These are phyloP conservation scores for Colletotrichum sp. DNA, from an alignment of 2,329 filamentous ascomycete genomes.

Conservation along the genomic window DNA sequence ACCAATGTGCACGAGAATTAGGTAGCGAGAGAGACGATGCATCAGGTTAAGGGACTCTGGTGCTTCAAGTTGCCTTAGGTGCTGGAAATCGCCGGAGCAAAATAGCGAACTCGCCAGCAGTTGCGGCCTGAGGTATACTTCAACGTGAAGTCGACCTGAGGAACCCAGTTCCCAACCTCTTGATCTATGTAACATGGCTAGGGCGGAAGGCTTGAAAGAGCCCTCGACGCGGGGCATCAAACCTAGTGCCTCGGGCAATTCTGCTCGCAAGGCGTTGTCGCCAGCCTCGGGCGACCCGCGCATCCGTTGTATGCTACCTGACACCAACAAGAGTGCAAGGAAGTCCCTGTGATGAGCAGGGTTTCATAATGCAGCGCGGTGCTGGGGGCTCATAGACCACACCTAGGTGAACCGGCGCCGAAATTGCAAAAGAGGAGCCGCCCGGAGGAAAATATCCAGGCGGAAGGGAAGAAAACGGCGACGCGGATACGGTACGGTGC, in stretches of 20 bases:
- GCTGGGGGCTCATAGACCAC: not conserved
- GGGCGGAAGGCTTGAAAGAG: not conserved
- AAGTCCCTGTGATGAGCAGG: not conserved
- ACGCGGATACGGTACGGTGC: not conserved
- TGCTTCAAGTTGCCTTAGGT: not conserved
- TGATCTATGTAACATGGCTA: not conserved
- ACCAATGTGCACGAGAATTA: not conserved
- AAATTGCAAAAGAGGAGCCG: conserved; percentile 2
- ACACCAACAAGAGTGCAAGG: not conserved
- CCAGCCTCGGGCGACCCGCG: not conserved
- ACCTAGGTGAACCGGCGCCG: not conserved
- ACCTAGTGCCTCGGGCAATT: not conserved
- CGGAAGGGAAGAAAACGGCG: not conserved
- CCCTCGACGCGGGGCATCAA: not conserved
- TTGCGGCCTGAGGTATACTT: not conserved
- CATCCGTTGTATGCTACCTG: not conserved
- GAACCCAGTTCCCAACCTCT: not conserved
- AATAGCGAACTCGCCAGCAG: not conserved
- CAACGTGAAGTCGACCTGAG: not conserved
- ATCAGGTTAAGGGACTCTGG: not conserved
- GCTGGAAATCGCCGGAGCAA: not conserved
- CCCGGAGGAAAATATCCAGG: conserved; percentile 16
- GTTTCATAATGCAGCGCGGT: not conserved
- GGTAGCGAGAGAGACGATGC: not conserved
- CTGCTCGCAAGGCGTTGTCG: not conserved